These are phyloP conservation scores for Gossypium gossypioides DNA, from an alignment of 441 rosid species.

Conservation along the genomic window DNA sequence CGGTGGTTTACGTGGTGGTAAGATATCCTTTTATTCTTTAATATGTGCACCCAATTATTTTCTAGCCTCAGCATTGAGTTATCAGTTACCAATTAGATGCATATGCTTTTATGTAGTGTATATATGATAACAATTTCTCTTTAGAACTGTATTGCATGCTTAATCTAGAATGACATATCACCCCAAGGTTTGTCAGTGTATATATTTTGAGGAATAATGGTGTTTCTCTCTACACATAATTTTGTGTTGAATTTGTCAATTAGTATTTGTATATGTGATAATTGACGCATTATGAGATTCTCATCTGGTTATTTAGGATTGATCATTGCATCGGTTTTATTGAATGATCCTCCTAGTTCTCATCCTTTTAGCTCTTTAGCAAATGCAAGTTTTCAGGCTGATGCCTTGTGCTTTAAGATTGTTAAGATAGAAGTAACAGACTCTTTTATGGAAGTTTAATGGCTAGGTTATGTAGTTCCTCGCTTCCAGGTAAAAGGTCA, in stretches of 20 bases:
- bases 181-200: neutral
- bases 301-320: neutral
- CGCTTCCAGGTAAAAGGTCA: neutral
- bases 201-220: neutral
- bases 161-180: neutral
- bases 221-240: neutral
- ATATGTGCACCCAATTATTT: neutral
- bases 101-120: neutral
- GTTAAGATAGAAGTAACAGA: neutral
- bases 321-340: neutral
- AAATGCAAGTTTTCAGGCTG: neutral
- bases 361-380: neutral
- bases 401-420: neutral
- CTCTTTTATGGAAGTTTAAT: slow-evolving; percentile 3
- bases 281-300: neutral
- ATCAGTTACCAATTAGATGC: neutral
- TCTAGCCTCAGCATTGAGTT: neutral
- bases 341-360: neutral
- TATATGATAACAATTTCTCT: neutral
- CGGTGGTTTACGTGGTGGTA: slow-evolving; percentile 99
- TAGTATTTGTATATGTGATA: neutral
- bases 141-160: neutral
- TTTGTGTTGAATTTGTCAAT: neutral
- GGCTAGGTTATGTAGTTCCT: neutral
- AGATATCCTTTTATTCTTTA: slow-evolving; percentile 15